Percentiles rank a stretch among this genome's conserved stretches.
phyloP scores from a whole-genome alignment of 768 basidiomycete genomes.

The Leccinum sublutescens region DNA sequence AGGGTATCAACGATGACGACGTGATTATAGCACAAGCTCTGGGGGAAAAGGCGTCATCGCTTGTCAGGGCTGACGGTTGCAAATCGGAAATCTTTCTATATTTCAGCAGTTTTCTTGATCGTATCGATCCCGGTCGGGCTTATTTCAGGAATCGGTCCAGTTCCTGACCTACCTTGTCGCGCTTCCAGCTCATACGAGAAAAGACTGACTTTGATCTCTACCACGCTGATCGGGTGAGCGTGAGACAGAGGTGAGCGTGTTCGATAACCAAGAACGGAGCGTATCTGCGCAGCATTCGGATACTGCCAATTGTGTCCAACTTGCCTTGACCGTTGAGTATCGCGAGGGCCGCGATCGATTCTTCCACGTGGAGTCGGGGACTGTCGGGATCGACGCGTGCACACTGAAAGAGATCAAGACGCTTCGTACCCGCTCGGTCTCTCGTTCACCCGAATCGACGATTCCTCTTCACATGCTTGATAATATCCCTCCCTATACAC shows the following conservation, averaged over 20 bases:
- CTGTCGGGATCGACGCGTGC: slow-evolving; percentile 42
- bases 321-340: slow-evolving; percentile 26
- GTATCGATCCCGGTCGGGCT: background rate
- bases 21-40: slow-evolving; percentile 45
- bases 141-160: background rate
- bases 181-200: slow-evolving; percentile 56
- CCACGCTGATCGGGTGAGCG: slow-evolving; percentile 52
- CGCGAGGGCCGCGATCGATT: slow-evolving; percentile 42
- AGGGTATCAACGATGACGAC: slow-evolving; percentile 39
- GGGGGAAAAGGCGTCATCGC: background rate
- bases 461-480: slow-evolving; percentile 30
- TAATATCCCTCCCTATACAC: slow-evolving; percentile 7
- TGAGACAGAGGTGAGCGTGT: background rate
- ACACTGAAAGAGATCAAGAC: slow-evolving; percentile 57
- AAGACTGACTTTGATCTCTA: slow-evolving; percentile 67
- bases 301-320: no score
- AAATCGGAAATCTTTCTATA: slow-evolving; percentile 3
- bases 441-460: slow-evolving; percentile 38
- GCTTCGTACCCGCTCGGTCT: slow-evolving; percentile 51
- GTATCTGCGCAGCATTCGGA: no score
- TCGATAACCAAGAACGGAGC: no score
- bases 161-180: slow-evolving; percentile 34
- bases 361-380: slow-evolving; percentile 40
- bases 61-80: background rate
- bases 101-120: background rate